These are phyloP conservation scores for Micractinium sp. DNA, from an alignment of 139 green algal species.

Conservation along the genomic window DNA sequence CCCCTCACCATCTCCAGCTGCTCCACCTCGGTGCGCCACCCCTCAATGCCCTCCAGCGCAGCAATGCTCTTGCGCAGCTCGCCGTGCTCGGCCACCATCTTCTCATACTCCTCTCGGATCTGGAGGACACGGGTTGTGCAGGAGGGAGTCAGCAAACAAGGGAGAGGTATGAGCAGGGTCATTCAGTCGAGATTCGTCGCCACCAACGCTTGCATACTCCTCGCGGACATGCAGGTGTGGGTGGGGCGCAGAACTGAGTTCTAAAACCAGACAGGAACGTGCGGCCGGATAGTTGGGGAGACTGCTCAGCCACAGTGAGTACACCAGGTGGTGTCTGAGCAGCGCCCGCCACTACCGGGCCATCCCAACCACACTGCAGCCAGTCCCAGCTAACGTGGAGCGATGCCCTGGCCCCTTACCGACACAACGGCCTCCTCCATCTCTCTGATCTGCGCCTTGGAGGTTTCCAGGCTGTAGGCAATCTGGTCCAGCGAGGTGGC, in stretches of 20 bases:
- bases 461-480: slow-evolving; percentile 14
- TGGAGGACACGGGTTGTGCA: background rate
- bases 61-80: slow-evolving; percentile 19
- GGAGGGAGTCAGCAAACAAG: background rate
- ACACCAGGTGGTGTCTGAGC: too few relatives aligned
- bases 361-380: too few relatives aligned
- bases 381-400: too few relatives aligned
- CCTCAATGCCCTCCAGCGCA: slow-evolving; percentile 37
- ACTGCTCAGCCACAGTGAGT: too few relatives aligned
- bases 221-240: too few relatives aligned
- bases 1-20: slow-evolving; percentile 27
- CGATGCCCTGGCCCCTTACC: background rate
- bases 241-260: too few relatives aligned
- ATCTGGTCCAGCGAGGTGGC: slow-evolving; percentile 64
- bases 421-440: slow-evolving; percentile 24
- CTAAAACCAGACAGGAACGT: too few relatives aligned
- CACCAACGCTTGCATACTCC: too few relatives aligned
- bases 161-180: too few relatives aligned
- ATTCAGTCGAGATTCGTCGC: too few relatives aligned
- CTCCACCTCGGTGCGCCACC: slow-evolving; percentile 35
- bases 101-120: slow-evolving; percentile 27
- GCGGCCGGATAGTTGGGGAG: too few relatives aligned
- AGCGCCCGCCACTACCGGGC: too few relatives aligned
- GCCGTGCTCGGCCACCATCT: background rate
- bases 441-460: slow-evolving; percentile 17